Evolutionary conservation across 257 asterid genomes (phyloP).

Genomic region (Salvia hispanica): DNA sequence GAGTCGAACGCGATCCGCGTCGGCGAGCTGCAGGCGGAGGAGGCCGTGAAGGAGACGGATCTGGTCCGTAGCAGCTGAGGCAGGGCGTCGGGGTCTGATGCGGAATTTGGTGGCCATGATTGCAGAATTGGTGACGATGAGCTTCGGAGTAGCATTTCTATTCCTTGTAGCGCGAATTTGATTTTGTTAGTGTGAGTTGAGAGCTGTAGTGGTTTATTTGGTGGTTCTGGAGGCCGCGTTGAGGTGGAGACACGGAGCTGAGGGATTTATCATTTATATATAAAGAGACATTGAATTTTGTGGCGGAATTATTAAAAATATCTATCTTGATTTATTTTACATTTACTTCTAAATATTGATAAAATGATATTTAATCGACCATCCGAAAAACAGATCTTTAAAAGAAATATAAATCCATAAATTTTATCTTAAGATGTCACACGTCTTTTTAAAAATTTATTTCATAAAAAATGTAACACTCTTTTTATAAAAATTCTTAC

Average conservation of each 20-base stretch:
- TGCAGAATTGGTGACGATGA: conserved; percentile 63
- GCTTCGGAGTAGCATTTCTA: conserved; percentile 55
- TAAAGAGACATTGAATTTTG: conserved; percentile 17
- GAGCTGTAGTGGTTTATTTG: neutral
- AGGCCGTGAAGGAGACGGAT: conserved; percentile 45
- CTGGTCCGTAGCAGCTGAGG: conserved; percentile 54
- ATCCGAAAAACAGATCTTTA: too few relatives aligned
- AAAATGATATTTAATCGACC: too few relatives aligned
- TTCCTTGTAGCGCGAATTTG: neutral
- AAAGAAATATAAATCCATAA: too few relatives aligned
- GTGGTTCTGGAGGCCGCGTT: conserved; percentile 22
- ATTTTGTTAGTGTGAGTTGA: neutral
- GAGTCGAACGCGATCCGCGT: conserved; percentile 36
- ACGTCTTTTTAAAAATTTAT: too few relatives aligned
- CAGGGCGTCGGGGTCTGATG: conserved; percentile 48
- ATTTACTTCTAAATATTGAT: too few relatives aligned
- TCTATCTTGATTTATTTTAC: too few relatives aligned
- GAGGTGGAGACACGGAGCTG: too few relatives aligned
- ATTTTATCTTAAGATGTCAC: too few relatives aligned
- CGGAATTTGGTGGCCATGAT: conserved; percentile 50
- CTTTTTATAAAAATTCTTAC: too few relatives aligned
- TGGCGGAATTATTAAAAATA: too few relatives aligned
- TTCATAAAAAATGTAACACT: too few relatives aligned
- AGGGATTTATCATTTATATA: too few relatives aligned
- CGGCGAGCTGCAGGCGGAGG: conserved; percentile 34